phyloP scores from a whole-genome alignment of 2,329 filamentous ascomycete species.

The Talaromyces sp. region DNA sequence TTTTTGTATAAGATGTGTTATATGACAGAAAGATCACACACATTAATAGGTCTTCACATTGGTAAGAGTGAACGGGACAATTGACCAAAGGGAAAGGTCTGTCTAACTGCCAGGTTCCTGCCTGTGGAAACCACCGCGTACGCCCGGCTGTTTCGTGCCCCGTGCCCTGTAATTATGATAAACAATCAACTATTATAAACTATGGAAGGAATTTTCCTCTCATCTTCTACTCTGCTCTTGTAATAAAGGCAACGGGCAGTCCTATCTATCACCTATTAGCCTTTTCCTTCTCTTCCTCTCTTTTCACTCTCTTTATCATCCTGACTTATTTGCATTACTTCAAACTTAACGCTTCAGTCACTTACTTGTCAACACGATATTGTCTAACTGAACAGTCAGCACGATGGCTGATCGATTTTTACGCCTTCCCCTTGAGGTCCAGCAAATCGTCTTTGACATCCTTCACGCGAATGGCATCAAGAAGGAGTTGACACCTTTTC shows the following conservation, averaged over 20 bases:
- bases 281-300: neutral
- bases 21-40: neutral
- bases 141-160: neutral
- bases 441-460: neutral
- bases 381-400: neutral
- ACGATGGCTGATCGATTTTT: neutral
- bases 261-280: neutral
- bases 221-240: neutral
- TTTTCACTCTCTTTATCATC: neutral
- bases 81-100: neutral
- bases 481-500: neutral
- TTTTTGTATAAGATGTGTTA: neutral
- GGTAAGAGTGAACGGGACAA: neutral
- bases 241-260: neutral
- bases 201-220: neutral
- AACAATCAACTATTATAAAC: neutral
- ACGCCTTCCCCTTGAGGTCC: slow-evolving; percentile 1
- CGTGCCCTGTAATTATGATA: neutral
- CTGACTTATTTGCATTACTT: neutral
- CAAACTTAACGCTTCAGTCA: neutral
- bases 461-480: neutral
- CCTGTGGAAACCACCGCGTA: neutral
- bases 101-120: neutral
- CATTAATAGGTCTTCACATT: neutral
- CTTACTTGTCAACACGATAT: neutral